Percentiles rank a stretch among this genome's conserved stretches.
phyloP scores from a whole-genome alignment of 371 early-diverging fungal species.

The Vairimorpha necatrix region DNA sequence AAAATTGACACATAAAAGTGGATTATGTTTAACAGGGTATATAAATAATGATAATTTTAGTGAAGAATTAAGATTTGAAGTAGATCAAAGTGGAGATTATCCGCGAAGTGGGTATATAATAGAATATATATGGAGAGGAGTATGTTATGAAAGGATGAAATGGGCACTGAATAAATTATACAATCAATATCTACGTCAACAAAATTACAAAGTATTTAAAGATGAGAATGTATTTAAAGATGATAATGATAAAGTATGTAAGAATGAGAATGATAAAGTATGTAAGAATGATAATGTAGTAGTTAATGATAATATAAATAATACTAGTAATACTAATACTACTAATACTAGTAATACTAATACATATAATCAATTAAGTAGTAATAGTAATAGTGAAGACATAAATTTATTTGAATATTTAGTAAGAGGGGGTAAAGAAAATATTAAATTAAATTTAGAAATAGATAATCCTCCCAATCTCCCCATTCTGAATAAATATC shows the following conservation, averaged over 20 bases:
- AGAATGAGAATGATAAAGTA: neutral
- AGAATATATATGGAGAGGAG: slow-evolving; percentile 96
- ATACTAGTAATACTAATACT: slow-evolving; percentile 63
- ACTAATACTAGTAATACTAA: slow-evolving; percentile 70
- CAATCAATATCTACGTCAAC: slow-evolving; percentile 11
- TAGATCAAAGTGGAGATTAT: slow-evolving; percentile 72
- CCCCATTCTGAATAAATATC: slow-evolving; percentile 90
- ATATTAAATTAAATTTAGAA: slow-evolving; percentile 82
- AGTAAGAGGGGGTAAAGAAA: slow-evolving; percentile 69
- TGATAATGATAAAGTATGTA: neutral
- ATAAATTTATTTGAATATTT: slow-evolving; percentile 83
- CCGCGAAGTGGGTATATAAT: slow-evolving; percentile 84
- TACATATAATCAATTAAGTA: slow-evolving; percentile 85
- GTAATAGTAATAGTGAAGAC: slow-evolving; percentile 84
- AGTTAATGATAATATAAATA: neutral
- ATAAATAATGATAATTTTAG: slow-evolving; percentile 80
- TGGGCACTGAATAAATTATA: slow-evolving; percentile 41
- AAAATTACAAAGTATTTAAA: too few species aligned
- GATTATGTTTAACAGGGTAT: slow-evolving; percentile 73
- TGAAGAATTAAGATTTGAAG: slow-evolving; percentile 81
- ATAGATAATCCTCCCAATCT: slow-evolving; percentile 73
- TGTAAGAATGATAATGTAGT: neutral
- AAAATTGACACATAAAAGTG: slow-evolving; percentile 76
- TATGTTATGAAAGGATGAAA: slow-evolving; percentile 72
- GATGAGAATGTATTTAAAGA: neutral